Evolutionary conservation across 75 land plant genomes (phyloP).

Genomic region (Pinus taeda): DNA sequence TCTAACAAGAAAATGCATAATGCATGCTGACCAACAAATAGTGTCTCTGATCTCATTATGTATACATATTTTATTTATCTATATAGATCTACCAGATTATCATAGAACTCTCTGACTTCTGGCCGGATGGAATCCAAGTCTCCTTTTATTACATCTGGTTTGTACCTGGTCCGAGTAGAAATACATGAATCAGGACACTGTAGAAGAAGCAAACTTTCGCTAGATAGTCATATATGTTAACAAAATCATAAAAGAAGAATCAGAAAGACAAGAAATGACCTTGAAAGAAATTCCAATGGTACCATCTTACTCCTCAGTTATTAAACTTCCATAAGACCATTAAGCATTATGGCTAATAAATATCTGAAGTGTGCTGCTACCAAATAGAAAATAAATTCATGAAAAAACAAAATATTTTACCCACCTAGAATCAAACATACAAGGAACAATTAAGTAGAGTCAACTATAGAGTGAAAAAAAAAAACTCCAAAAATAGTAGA

Average conservation of each 20-base stretch:
- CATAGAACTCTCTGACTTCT: slow-evolving; percentile 76
- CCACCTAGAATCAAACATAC: not conserved
- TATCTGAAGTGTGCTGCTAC: not conserved
- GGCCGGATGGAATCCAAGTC: slow-evolving; percentile 92
- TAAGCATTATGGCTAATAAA: not conserved
- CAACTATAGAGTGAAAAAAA: no score
- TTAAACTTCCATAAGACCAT: not conserved
- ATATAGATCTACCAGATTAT: slow-evolving; percentile 41
- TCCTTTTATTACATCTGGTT: slow-evolving; percentile 88
- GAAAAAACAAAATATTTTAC: not conserved
- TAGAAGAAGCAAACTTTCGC: not conserved
- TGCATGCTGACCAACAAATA: not conserved
- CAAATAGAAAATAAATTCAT: not conserved
- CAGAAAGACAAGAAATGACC: not conserved
- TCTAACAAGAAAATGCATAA: not conserved
- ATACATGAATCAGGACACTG: not conserved
- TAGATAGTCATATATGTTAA: not conserved
- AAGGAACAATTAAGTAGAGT: not conserved
- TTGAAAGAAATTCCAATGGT: not conserved
- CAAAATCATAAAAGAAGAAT: not conserved
- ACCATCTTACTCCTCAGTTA: not conserved
- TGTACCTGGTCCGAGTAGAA: slow-evolving; percentile 63
- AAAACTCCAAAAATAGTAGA: no score
- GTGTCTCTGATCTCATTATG: not conserved
- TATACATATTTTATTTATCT: not conserved